Evolutionary conservation across 2,329 filamentous ascomycete species (phyloP), one percentile per base, ranked within the genome.

Genomic region (Venturia asperata): DNA sequence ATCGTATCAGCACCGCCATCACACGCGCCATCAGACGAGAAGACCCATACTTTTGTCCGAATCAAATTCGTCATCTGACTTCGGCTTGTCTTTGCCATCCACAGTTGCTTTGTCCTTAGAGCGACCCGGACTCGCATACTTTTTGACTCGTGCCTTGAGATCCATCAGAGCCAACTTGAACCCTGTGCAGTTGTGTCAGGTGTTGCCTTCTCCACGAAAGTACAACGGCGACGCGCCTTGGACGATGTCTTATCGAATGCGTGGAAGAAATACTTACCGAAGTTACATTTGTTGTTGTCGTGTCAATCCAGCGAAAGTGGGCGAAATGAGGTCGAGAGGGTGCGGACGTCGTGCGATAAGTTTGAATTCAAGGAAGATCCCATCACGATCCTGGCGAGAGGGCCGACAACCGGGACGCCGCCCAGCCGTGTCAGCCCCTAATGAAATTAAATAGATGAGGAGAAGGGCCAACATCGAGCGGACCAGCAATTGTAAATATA

Each of bases 121-220:
- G 21, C 47, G 47, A 27, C 47, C 47, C 1, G 47, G 47, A 27
- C 21, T 52, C 47, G 47, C 21, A 11, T 27, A 52, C 21, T 52
- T 52, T 52, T 52, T 52, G 21, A 52, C 47, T 52, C 47, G 47
- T 27, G 47, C 47, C 21, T 52, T 52, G 47, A 52, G 47, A 52
- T 24, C 24, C 47, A 52, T 52, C 21, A 13, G 21, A 27, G 21
- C 47, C 21, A 27, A 52, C 30, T 34, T 34, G 30, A 34, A 34
- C 47, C 47, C 47, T 52, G 47, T 30, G 21, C 11, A 3, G 13
- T 27, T 52, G 47, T 27, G 47, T 52, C 21, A 52, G 21, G 47
- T 17, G 21, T 21, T 21, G 47, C 21, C 21, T 21, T 52, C 13
- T 21, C 9, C 47, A 52, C 11, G 6, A 52, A 17, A 27, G 47